Evolutionary conservation across 2,329 filamentous ascomycete genomes (phyloP), one percentile per base, ranked within the genome.

Genomic region (Colletotrichum sp.): DNA sequence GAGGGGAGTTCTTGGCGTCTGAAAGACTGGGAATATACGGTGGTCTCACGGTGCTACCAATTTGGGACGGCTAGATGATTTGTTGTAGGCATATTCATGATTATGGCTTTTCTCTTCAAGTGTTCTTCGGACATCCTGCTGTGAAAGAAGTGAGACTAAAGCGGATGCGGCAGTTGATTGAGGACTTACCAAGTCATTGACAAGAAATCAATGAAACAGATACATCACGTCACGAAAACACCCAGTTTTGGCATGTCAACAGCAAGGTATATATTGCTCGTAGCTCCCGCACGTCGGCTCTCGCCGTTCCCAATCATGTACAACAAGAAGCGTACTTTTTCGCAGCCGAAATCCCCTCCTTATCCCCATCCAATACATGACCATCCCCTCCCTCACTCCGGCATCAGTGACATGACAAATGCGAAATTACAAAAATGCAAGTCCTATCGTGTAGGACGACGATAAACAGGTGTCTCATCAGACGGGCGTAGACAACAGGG

Each of bases 371-470:
- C 52, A 52, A n/a, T 67, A 52, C 52, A 73, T 72, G 60, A 55
- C 70, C 71, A 49, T 55, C 64, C 64, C 52, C n/a, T 66, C 64
- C 71, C 49, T 32, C 60, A 64, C 66, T 71, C 66, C 71, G 71
- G 64, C 66, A 71, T 77, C 71, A 63, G 26, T 71, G 71, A 66
- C 71, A 77, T 74, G 72, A 55, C 69, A 71, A 55, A 62, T 63
- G 36, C 67, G 26, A 75, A 76, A 70, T 67, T 77, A 72, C 55
- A 67, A 32, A 69, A 69, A 55, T 70, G 65, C 55, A 57, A 24
- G 52, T 36, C 59, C 52, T 26, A 21, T 32, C 28, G 39, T 66
- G 30, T 36, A 63, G 52, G 63, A 16, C 28, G 55, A 69, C 36
- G 24, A 67, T 24, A 68, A 57, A 32, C 44, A 66, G 39, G 13